Evolutionary conservation across 2,329 filamentous ascomycete species (phyloP).

Genomic region (Rosellinia necatrix): DNA sequence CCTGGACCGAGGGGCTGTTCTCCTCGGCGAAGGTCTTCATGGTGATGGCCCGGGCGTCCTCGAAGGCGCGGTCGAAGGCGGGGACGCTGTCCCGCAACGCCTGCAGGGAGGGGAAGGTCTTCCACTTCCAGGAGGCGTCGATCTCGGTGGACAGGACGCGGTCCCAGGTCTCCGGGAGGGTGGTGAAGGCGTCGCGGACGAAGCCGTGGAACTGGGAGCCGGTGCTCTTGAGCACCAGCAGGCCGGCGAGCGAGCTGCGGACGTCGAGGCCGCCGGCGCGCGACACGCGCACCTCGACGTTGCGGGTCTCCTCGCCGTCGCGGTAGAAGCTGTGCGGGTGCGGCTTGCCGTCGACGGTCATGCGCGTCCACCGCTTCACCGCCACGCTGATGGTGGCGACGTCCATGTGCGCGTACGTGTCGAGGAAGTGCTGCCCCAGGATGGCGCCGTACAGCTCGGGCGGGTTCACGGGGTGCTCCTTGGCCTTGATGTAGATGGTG

Average conservation of each 20-base stretch:
- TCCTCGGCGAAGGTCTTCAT: constrained; percentile 89
- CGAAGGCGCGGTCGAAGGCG: constrained; percentile 80
- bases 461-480: constrained; percentile 88
- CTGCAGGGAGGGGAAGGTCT: constrained; percentile 65
- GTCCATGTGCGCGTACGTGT: constrained; percentile 86
- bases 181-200: constrained; percentile 90
- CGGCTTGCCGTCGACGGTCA: constrained; percentile 82
- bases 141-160: constrained; percentile 94
- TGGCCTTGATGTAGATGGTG: constrained; percentile 92
- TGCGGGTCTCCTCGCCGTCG: constrained; percentile 85
- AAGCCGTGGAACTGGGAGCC: constrained; percentile 96
- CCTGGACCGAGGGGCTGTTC: constrained; percentile 89
- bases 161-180: constrained; percentile 88
- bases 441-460: constrained; percentile 90
- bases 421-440: constrained; percentile 85
- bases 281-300: constrained; percentile 73
- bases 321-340: constrained; percentile 95
- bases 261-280: constrained; percentile 74
- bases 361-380: constrained; percentile 89
- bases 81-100: constrained; percentile 68
- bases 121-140: constrained; percentile 86
- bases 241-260: constrained; percentile 75
- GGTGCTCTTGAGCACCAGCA: constrained; percentile 94
- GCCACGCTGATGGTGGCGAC: constrained; percentile 79
- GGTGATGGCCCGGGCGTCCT: constrained; percentile 80